These are phyloP conservation scores for Ramaria rubella DNA, from an alignment of 768 basidiomycete species.

Conservation along the genomic window DNA sequence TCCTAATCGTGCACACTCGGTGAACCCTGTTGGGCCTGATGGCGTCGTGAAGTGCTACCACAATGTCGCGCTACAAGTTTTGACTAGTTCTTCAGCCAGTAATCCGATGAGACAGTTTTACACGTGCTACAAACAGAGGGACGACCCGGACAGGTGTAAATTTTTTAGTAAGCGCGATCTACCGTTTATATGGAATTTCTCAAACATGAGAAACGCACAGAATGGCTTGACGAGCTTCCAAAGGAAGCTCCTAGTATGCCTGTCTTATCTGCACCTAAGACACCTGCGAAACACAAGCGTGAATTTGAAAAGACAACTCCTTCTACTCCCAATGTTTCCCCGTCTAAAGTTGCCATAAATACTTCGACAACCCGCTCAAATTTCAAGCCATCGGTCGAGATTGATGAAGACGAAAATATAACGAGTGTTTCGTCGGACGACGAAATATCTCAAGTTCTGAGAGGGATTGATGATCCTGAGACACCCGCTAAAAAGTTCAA, in stretches of 20 bases:
- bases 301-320: neutral
- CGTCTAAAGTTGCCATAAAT: neutral
- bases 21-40: neutral
- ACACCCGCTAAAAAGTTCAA: neutral
- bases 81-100: neutral
- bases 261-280: neutral
- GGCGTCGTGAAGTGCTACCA: constrained; percentile 1
- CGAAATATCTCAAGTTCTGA: neutral
- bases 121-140: constrained; percentile 1
- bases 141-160: neutral
- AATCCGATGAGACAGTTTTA: constrained; percentile 4
- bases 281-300: neutral
- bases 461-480: neutral
- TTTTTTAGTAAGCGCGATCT: constrained; percentile 1
- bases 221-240: neutral
- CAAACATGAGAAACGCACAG: neutral
- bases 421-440: neutral
- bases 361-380: neutral
- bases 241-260: neutral
- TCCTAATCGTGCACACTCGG: neutral
- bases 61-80: neutral
- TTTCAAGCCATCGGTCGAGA: neutral
- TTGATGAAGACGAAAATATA: neutral
- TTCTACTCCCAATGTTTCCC: neutral
- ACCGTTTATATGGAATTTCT: neutral